phyloP scores from a whole-genome alignment of 768 basidiomycete species.

The Rhizopogon rudus region DNA sequence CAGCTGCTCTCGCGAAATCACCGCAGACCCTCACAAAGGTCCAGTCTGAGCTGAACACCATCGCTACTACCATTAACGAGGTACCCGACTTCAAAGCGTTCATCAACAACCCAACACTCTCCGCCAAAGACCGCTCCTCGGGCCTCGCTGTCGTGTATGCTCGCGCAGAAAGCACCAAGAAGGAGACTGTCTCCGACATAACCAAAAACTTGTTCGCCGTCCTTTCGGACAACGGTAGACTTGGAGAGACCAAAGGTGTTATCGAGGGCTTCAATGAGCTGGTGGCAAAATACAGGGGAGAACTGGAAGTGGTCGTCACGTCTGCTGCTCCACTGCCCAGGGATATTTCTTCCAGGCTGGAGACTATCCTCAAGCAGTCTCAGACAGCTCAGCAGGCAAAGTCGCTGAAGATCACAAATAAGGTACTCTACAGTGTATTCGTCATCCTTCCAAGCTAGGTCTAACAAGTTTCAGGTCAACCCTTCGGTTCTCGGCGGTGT shows the following conservation, averaged over 20 bases:
- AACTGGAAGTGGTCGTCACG: slow-evolving; percentile 89
- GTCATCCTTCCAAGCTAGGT: neutral
- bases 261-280: slow-evolving; percentile 91
- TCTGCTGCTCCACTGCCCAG: slow-evolving; percentile 77
- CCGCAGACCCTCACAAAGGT: slow-evolving; percentile 80
- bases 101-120: slow-evolving; percentile 89
- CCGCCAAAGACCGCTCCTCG: slow-evolving; percentile 64
- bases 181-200: slow-evolving; percentile 75
- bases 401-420: slow-evolving; percentile 85
- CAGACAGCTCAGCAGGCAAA: slow-evolving; percentile 86
- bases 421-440: slow-evolving; percentile 45
- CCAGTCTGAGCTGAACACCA: slow-evolving; percentile 72
- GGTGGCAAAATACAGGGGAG: slow-evolving; percentile 85
- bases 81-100: slow-evolving; percentile 64
- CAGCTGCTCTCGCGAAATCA: slow-evolving; percentile 79
- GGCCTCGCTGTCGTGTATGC: slow-evolving; percentile 67
- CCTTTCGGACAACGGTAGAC: slow-evolving; percentile 81
- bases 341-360: slow-evolving; percentile 73
- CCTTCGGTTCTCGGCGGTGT: slow-evolving; percentile 88
- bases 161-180: slow-evolving; percentile 64
- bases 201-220: slow-evolving; percentile 85
- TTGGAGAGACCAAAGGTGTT: slow-evolving; percentile 79
- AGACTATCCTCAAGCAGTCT: slow-evolving; percentile 81
- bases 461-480: slow-evolving; percentile 62
- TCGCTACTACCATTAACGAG: slow-evolving; percentile 65